Conservation (phyloP, 2,329 filamentous ascomycete species). For the Aspergillus thermomutatus region DNA sequence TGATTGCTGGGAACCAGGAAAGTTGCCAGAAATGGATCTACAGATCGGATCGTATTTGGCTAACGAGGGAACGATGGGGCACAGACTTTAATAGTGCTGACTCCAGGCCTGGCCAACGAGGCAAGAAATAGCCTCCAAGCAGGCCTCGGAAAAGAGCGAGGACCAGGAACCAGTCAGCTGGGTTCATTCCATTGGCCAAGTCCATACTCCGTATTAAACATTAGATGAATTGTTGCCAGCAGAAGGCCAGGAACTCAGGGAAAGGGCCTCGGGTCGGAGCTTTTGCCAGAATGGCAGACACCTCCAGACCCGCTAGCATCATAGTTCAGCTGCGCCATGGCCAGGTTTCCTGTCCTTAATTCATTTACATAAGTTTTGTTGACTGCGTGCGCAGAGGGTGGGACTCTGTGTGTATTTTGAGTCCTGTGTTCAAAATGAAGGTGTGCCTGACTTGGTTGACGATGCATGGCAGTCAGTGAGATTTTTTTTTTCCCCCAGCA, state of each 20-base stretch:
- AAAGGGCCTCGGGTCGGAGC: background rate
- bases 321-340: background rate
- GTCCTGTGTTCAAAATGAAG: no score
- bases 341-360: background rate
- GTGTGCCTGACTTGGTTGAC: no score
- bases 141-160: background rate
- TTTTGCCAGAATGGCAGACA: background rate
- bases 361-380: background rate
- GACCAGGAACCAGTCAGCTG: background rate
- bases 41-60: conserved; percentile 10
- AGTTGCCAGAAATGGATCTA: background rate
- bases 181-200: background rate
- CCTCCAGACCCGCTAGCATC: background rate
- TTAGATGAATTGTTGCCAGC: background rate
- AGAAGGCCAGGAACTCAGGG: background rate
- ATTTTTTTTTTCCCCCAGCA: no score
- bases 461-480: no score
- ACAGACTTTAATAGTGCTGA: background rate
- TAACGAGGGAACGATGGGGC: conserved; percentile 8
- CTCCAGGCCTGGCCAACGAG: background rate
- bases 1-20: background rate
- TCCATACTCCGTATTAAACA: background rate
- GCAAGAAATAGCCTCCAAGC: background rate
- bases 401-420: background rate
- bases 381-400: background rate